Percentiles rank a stretch among this genome's conserved stretches.
Evolutionary conservation across 2,329 filamentous ascomycete genomes (phyloP).

Genomic region (Xylariaceae sp.): DNA sequence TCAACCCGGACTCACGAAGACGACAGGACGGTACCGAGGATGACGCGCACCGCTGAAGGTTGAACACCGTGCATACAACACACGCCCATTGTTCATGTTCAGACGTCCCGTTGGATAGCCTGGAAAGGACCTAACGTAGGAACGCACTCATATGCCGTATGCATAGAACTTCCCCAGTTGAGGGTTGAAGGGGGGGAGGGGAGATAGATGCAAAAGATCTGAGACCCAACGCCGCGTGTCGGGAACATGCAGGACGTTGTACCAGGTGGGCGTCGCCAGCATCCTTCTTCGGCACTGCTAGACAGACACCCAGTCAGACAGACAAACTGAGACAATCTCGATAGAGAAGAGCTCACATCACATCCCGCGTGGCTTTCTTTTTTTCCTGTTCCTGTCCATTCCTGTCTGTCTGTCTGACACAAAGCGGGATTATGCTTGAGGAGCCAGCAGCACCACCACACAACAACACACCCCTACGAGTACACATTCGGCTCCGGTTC

Average conservation of each 20-base stretch:
- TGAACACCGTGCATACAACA: not conserved
- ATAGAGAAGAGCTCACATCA: not conserved
- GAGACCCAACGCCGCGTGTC: not conserved
- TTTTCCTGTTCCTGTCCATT: no score
- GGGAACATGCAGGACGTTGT: not conserved
- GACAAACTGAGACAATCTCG: not conserved
- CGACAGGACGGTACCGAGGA: not conserved
- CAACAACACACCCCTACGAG: no score
- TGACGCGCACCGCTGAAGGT: not conserved
- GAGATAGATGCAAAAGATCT: not conserved
- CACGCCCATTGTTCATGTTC: not conserved
- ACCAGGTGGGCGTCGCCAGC: not conserved
- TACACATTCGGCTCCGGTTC: no score
- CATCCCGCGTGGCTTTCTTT: no score
- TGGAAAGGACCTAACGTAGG: not conserved
- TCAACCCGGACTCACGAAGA: not conserved
- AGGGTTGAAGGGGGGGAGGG: not conserved
- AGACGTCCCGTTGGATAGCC: not conserved
- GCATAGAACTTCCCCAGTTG: not conserved
- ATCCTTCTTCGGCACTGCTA: not conserved
- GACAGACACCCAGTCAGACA: not conserved
- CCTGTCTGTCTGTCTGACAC: no score
- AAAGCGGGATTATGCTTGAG: no score
- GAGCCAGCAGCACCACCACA: no score
- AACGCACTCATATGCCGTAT: not conserved